Percentiles rank a stretch among this genome's conserved stretches.
Conservation (phyloP, 768 basidiomycete species). For the Clavulina sp. region DNA sequence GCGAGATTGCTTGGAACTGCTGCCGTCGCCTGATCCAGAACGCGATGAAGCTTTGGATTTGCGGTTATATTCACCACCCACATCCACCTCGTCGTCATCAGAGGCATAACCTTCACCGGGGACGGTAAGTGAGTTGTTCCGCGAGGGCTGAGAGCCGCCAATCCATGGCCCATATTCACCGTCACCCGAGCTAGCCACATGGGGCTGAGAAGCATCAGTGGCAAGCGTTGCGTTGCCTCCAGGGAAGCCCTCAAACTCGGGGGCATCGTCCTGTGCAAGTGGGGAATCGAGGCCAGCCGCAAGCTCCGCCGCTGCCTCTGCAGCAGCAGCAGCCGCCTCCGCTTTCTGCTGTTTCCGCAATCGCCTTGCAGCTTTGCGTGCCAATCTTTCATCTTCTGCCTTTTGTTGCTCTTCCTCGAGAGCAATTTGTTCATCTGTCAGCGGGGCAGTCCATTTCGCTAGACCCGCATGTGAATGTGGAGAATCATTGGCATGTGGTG, state of each 20-base stretch:
- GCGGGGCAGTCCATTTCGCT: not conserved
- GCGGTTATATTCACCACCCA: not conserved
- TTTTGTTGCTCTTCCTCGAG: not conserved
- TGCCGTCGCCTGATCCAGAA: not conserved
- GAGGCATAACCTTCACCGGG: too few species aligned
- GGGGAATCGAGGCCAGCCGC: too few species aligned
- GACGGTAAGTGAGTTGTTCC: not conserved
- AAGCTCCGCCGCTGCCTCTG: not conserved
- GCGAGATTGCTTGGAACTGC: not conserved
- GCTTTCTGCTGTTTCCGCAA: conserved; percentile 1
- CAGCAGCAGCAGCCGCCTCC: not conserved
- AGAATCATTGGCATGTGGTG: too few species aligned
- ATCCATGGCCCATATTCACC: not conserved
- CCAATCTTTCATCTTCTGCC: not conserved
- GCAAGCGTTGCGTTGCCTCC: not conserved
- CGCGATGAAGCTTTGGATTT: not conserved
- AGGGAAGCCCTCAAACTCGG: not conserved
- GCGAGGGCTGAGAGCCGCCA: not conserved
- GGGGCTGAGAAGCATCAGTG: not conserved
- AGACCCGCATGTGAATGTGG: too few species aligned
- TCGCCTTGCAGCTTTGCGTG: not conserved
- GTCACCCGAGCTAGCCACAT: not conserved
- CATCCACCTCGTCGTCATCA: conserved; percentile 1
- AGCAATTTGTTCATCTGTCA: not conserved
- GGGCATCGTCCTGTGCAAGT: too few species aligned